These are phyloP conservation scores for Setomelanomma holmii DNA, from an alignment of 2,329 filamentous ascomycete genomes.

Conservation along the genomic window DNA sequence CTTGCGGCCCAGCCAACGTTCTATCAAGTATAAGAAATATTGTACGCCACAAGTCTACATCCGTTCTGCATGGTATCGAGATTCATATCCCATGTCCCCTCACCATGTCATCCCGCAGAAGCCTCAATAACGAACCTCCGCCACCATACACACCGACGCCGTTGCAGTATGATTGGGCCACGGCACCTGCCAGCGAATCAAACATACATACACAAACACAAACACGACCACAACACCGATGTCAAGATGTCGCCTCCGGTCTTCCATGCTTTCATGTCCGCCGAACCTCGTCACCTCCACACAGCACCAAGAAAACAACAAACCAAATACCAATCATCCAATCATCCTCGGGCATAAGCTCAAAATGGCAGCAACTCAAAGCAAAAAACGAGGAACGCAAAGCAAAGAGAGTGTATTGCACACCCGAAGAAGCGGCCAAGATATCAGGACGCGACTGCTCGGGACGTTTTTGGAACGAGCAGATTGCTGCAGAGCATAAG, in stretches of 20 bases:
- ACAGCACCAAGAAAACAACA: too few species aligned
- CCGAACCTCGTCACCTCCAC: neutral
- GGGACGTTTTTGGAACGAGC: neutral
- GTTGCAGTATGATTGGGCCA: neutral
- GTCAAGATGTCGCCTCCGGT: too few species aligned
- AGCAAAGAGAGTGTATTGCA: neutral
- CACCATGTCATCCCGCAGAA: neutral
- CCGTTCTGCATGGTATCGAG: neutral
- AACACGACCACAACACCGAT: too few species aligned
- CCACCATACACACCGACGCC: neutral
- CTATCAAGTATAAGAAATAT: neutral
- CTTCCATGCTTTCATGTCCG: neutral
- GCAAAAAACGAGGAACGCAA: neutral
- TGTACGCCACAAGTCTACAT: neutral
- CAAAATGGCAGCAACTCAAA: neutral
- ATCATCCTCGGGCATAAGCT: neutral
- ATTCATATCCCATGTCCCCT: neutral
- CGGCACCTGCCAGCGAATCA: neutral
- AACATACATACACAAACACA: neutral
- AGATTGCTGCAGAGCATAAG: neutral
- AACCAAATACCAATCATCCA: too few species aligned
- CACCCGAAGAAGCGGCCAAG: neutral
- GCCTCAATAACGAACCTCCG: neutral
- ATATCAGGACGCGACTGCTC: neutral
- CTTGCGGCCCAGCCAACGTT: neutral